Evolutionary conservation across 164 flowering plant genomes (phyloP).

Genomic region (Dillenia turbinata): DNA sequence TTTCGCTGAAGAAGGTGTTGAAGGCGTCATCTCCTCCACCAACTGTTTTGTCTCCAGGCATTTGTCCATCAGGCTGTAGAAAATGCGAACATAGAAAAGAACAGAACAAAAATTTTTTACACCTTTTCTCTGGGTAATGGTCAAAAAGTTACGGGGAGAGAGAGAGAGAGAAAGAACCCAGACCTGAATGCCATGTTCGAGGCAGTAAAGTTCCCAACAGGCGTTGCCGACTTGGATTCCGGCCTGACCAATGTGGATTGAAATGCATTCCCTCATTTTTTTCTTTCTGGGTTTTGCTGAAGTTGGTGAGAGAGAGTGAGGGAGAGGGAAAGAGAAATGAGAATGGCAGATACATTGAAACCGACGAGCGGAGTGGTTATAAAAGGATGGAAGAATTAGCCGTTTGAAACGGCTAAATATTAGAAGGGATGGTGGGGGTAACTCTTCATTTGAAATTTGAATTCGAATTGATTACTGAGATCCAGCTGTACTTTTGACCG

Average conservation of each 20-base stretch:
- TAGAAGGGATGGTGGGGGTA: neutral
- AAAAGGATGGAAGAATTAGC: neutral
- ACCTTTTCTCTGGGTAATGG: no score
- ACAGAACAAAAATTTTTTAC: neutral
- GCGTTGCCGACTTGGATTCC: slow-evolving; percentile 69
- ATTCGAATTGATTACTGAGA: neutral
- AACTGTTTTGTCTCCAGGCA: slow-evolving; percentile 54
- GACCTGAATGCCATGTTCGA: slow-evolving; percentile 59
- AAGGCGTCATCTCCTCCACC: slow-evolving; percentile 74
- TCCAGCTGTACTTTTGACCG: no score
- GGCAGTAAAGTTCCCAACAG: slow-evolving; percentile 71
- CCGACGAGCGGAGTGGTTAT: neutral
- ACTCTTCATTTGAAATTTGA: slow-evolving; percentile 9
- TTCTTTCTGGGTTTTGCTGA: slow-evolving; percentile 1
- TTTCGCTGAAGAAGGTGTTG: slow-evolving; percentile 68
- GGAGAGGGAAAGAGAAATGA: neutral
- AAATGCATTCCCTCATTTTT: slow-evolving; percentile 63
- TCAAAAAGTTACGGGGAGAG: neutral
- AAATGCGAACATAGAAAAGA: neutral
- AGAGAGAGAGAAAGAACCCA: neutral
- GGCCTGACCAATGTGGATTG: slow-evolving; percentile 65
- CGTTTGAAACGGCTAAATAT: slow-evolving; percentile 7
- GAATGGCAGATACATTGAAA: neutral
- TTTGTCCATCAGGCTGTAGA: slow-evolving; percentile 71
- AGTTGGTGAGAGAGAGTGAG: slow-evolving; percentile 1